A percentile compares a stretch with the other conserved stretches of the same genome.
These are phyloP conservation scores for Puccinia polysora DNA, from an alignment of 1,284 basidiomycete genomes.

Conservation along the genomic window DNA sequence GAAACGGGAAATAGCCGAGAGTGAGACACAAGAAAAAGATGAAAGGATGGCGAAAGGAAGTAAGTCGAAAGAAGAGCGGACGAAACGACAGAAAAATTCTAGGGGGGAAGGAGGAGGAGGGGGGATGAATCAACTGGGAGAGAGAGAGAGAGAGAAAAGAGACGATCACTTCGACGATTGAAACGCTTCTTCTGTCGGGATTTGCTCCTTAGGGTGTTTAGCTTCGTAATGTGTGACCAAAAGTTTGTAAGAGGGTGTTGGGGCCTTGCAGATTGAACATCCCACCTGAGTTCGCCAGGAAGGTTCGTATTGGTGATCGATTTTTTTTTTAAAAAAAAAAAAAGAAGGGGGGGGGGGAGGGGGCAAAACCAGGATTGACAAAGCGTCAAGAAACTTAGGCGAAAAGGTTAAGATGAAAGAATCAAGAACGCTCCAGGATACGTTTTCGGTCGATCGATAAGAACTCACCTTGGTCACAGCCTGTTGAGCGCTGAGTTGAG, in stretches of 20 bases:
- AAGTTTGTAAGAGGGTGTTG: slow-evolving; percentile 31
- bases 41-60: no score
- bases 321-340: not conserved
- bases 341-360: not conserved
- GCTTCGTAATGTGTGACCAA: slow-evolving; percentile 25
- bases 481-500: slow-evolving; percentile 19
- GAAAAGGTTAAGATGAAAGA: no score
- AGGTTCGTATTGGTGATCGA: not conserved
- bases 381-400: no score
- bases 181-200: slow-evolving; percentile 17
- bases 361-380: no score
- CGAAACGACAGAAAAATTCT: no score
- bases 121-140: no score
- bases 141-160: not conserved
- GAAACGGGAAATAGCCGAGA: no score
- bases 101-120: no score
- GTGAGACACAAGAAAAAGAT: no score
- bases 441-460: not conserved
- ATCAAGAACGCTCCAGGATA: no score
- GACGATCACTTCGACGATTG: slow-evolving; percentile 9
- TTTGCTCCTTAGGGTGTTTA: slow-evolving; percentile 29
- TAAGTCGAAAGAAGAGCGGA: no score
- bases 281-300: not conserved
- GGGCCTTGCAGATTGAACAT: slow-evolving; percentile 33
- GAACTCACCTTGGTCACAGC: slow-evolving; percentile 31